Evolutionary conservation across 306 rosid genomes (phyloP).

Genomic region (Cucumis melo): DNA sequence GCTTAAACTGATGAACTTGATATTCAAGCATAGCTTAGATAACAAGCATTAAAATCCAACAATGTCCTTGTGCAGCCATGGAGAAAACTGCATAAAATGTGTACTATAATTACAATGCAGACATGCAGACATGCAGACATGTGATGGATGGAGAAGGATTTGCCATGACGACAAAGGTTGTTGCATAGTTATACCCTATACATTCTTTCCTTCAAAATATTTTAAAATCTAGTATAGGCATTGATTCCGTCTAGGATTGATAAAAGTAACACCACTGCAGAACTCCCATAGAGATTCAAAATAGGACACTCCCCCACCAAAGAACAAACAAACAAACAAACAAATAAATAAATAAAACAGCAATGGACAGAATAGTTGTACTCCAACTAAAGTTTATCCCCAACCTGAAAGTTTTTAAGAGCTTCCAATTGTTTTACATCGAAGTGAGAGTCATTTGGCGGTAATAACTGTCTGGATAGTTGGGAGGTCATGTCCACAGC

Average conservation of each 20-base stretch:
- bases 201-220: neutral
- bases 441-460: slow-evolving; percentile 43
- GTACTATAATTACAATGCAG: neutral
- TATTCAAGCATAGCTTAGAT: no score
- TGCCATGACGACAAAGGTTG: neutral
- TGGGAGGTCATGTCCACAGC: slow-evolving; percentile 37
- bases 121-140: neutral
- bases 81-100: neutral
- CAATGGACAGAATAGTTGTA: neutral
- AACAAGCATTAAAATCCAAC: no score
- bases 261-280: neutral
- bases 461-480: slow-evolving; percentile 49
- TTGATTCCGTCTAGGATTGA: neutral
- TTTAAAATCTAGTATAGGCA: neutral
- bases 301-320: neutral
- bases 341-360: neutral
- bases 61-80: no score
- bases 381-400: neutral
- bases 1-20: no score
- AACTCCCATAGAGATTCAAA: neutral
- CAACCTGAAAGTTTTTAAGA: slow-evolving; percentile 68
- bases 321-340: no score
- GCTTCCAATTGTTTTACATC: slow-evolving; percentile 41
- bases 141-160: neutral
- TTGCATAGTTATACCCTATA: neutral